Percentiles rank a stretch among this genome's conserved stretches.
These are phyloP conservation scores for Parastagonospora nodorum DNA, from an alignment of 2,329 filamentous ascomycete species.

Conservation along the genomic window DNA sequence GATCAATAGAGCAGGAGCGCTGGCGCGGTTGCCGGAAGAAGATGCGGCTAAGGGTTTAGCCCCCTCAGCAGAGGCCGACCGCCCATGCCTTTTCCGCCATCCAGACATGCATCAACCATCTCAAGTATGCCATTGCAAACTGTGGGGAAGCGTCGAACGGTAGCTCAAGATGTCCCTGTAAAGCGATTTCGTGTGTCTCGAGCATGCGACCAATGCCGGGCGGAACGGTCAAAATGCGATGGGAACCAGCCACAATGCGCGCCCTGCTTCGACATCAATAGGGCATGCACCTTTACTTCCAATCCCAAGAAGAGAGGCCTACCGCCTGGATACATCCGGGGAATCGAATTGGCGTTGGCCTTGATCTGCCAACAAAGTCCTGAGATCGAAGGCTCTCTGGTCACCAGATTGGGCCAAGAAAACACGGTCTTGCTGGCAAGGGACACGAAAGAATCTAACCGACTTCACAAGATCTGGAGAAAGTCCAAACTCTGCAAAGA, in stretches of 20 bases:
- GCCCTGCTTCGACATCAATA: slow-evolving; percentile 66
- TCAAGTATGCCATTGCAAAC: slow-evolving; percentile 4
- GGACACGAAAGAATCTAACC: slow-evolving; percentile 58
- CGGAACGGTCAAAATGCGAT: slow-evolving; percentile 73
- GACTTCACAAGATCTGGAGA: slow-evolving; percentile 65
- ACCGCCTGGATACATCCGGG: slow-evolving; percentile 58
- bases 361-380: slow-evolving; percentile 52
- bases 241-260: slow-evolving; percentile 69
- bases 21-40: not conserved
- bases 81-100: slow-evolving; percentile 8
- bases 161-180: slow-evolving; percentile 20
- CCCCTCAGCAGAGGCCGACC: not conserved
- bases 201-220: slow-evolving; percentile 70
- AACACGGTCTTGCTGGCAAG: slow-evolving; percentile 58
- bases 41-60: not conserved
- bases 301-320: slow-evolving; percentile 77
- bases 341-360: slow-evolving; percentile 68
- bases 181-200: slow-evolving; percentile 68
- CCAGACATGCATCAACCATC: not conserved
- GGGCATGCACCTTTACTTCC: slow-evolving; percentile 72
- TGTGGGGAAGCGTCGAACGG: slow-evolving; percentile 24
- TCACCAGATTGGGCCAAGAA: slow-evolving; percentile 57
- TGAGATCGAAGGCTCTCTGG: slow-evolving; percentile 63
- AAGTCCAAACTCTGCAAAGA: slow-evolving; percentile 65
- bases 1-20: slow-evolving; percentile 1